Percentiles rank a stretch among this genome's conserved stretches.
These are phyloP conservation scores for Oenanthe sinensis DNA, from an alignment of 129 eudicot genomes.

Conservation along the genomic window DNA sequence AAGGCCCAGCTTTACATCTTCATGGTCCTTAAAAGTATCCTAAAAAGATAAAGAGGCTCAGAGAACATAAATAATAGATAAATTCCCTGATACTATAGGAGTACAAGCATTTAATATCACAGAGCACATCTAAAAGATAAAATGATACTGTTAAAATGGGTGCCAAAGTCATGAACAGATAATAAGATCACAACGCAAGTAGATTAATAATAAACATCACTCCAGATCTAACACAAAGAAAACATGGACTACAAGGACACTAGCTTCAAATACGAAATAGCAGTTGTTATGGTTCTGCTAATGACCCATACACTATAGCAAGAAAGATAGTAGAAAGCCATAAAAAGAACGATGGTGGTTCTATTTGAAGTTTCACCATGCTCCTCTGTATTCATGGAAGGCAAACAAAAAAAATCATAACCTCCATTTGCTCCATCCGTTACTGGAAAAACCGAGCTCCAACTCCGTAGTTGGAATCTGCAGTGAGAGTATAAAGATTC, in stretches of 20 bases:
- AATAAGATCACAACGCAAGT: background rate
- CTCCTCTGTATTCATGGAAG: constrained; percentile 34
- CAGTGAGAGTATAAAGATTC: constrained; percentile 27
- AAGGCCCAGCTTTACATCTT: background rate
- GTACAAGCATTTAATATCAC: background rate
- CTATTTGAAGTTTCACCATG: constrained; percentile 29
- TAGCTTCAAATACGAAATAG: constrained; percentile 8
- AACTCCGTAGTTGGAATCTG: constrained; percentile 38
- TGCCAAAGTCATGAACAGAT: background rate
- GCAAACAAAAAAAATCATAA: constrained; percentile 40
- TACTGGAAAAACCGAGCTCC: constrained; percentile 37
- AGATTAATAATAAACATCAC: constrained; percentile 10
- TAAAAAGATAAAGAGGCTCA: background rate
- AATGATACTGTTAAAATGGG: background rate
- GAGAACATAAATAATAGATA: background rate
- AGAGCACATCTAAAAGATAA: background rate
- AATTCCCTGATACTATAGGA: background rate
- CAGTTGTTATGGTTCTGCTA: constrained; percentile 25
- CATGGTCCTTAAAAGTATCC: background rate
- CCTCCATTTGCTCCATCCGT: constrained; percentile 43
- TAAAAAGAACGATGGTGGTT: constrained; percentile 18
- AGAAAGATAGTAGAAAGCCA: constrained; percentile 12
- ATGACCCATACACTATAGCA: constrained; percentile 21
- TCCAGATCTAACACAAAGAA: constrained; percentile 8
- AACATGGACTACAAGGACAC: constrained; percentile 5